Evolutionary conservation across 163 green algal genomes (phyloP), one percentile per base, ranked within the genome.

Genomic region (Trebouxia gelatinosa): DNA sequence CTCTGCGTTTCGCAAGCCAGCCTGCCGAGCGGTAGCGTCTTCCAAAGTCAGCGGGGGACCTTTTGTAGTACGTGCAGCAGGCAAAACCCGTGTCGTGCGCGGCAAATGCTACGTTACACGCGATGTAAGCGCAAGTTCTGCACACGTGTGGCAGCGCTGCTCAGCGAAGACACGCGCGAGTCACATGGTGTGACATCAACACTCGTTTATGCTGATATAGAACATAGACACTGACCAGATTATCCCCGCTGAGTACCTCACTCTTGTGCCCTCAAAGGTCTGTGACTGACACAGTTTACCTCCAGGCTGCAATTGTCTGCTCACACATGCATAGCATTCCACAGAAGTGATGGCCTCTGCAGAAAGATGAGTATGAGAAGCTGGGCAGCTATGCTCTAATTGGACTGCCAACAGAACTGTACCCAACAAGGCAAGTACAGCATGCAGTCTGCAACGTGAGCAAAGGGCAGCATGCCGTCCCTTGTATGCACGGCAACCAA

Each of bases 211-310:
- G 43, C 6, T 62, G 4, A 5, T 86, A 81, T 89, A 98, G 91
- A 98, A 98, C 87, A 98, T 98, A 50, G 95, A 98, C 71, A 98
- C 95, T 0, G 95, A 98, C 76, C 94, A 98, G 72, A 98, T 98
- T 66, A 98, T 98, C 71, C 95, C 95, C n/a, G 94, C 94, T 23
- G 94, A 98, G 88, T 98, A 97, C 83, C 82, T 98, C 11, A 98
- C 94, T 0, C 87, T 98, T n/a, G 94, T 98, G 34, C 94, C 94
- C 5, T 96, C 92, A n/a, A 97, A 97, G 89, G 92, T 95, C 29
- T 28, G 6, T 11, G n/a, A 21, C 38, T 59, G 32, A 54, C 40
- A 54, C 46, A 23, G 74, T 46, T 58, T 16, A 71, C 58, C 48
- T n/a, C n/a, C n/a, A n/a, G n/a, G n/a, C n/a, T n/a, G n/a, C n/a